These are phyloP conservation scores for Oidiodendron maius DNA, from an alignment of 495 filamentous ascomycete species.

Conservation along the genomic window DNA sequence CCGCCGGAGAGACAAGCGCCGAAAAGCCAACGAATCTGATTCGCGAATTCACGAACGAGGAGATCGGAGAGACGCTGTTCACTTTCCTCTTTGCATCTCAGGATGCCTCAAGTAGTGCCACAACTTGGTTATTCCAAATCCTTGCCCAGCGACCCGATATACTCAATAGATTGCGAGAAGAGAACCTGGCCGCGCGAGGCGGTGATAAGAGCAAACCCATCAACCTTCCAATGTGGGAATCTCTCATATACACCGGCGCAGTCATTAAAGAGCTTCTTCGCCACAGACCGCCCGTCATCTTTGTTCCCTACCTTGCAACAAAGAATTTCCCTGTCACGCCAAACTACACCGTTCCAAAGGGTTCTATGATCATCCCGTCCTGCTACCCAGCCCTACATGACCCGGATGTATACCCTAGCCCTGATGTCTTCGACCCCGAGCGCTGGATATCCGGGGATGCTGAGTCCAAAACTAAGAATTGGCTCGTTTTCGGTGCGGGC, in stretches of 20 bases:
- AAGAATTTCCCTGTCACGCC: slow-evolving; percentile 90
- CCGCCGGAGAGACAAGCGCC: slow-evolving; percentile 60
- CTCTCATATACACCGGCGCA: slow-evolving; percentile 84
- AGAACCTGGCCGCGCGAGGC: slow-evolving; percentile 73
- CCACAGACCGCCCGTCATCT: slow-evolving; percentile 94
- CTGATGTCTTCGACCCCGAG: slow-evolving; percentile 86
- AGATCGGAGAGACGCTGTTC: slow-evolving; percentile 92
- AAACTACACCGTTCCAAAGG: slow-evolving; percentile 84
- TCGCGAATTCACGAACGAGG: slow-evolving; percentile 82
- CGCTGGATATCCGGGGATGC: slow-evolving; percentile 88
- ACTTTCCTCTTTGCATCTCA: slow-evolving; percentile 98
- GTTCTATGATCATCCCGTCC: slow-evolving; percentile 89
- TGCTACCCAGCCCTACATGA: slow-evolving; percentile 89
- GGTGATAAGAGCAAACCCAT: slow-evolving; percentile 68
- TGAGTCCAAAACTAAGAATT: slow-evolving; percentile 87
- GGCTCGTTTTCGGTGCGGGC: slow-evolving; percentile 92
- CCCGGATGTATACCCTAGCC: slow-evolving; percentile 84
- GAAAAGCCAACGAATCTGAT: slow-evolving; percentile 80
- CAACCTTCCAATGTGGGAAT: slow-evolving; percentile 78
- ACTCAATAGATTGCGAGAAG: slow-evolving; percentile 84
- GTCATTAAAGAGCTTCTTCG: slow-evolving; percentile 91
- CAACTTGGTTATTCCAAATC: slow-evolving; percentile 92
- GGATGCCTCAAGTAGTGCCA: slow-evolving; percentile 89
- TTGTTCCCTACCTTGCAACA: slow-evolving; percentile 96
- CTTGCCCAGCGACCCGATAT: slow-evolving; percentile 91